phyloP scores from a whole-genome alignment of 2,329 filamentous ascomycete genomes.

The Fusarium domesticum region DNA sequence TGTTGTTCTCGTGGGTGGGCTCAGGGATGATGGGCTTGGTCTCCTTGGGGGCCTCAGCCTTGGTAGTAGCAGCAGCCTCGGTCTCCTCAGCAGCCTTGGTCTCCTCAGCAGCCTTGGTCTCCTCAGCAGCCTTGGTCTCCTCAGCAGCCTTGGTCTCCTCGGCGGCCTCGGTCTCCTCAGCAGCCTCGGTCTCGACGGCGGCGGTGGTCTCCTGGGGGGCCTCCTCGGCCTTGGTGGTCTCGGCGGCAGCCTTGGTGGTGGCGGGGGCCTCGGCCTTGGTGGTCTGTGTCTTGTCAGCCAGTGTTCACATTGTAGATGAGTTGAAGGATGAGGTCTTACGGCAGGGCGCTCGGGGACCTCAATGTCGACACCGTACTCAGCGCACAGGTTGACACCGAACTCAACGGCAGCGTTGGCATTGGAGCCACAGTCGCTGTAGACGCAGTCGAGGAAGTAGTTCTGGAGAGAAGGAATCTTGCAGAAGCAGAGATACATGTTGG shows the following conservation, averaged over 20 bases:
- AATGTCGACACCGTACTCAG: conserved; percentile 14
- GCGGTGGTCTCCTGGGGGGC: conserved; percentile 6
- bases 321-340: conserved; percentile 3
- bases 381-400: conserved; percentile 36
- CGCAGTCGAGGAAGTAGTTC: conserved; percentile 25
- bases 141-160: conserved; percentile 1
- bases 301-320: conserved; percentile 4
- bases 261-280: not conserved
- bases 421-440: conserved; percentile 8
- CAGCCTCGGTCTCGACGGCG: not conserved
- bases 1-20: not conserved
- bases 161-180: conserved; percentile 4
- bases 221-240: not conserved
- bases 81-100: conserved; percentile 3
- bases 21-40: not conserved
- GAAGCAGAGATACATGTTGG: conserved; percentile 33
- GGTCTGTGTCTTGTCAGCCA: not conserved
- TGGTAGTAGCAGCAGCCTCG: not conserved
- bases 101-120: not conserved
- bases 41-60: not conserved
- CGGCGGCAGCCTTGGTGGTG: not conserved
- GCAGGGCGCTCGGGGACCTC: conserved; percentile 6
- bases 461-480: conserved; percentile 27
- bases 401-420: conserved; percentile 12
- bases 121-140: conserved; percentile 4